Evolutionary conservation across 768 basidiomycete genomes (phyloP), one percentile per base, ranked within the genome.

Genomic region (Pisolithus marmoratus): DNA sequence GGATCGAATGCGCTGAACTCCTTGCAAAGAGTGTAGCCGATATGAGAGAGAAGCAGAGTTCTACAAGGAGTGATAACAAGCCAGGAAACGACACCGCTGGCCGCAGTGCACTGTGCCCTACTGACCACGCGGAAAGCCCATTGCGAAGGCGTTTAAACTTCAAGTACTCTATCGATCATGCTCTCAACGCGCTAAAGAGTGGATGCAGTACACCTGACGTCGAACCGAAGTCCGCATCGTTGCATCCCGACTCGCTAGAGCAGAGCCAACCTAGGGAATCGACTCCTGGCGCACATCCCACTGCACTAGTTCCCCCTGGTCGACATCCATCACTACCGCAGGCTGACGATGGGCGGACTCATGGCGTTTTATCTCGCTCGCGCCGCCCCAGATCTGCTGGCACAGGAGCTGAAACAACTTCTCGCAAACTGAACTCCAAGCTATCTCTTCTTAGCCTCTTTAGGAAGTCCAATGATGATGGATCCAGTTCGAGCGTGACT

Each of bases 151-250:
- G 82, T 31, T 55, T 91, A 37, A 82, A 84, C 50, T 77, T 90
- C 54, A 90, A 92, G 65, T 81, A 83, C 38, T 90, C 88, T 1
- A 80, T 90, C 53, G 90, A 92, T 63, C 85, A 83, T 40, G 81
- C 83, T 5, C 71, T 87, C 56, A 76, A 81, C 50, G 74, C 78
- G 64, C 58, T 73, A 55, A 70, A 70, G 54, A 63, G 65, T 19
- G 57, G 66, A 38, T 58, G 70, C 44, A 72, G 67, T 49, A 57
- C 63, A 46, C 55, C 64, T 8, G 67, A 67, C 45, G 58, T 63
- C 31, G 63, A 73, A 19, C 47, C 55, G 51, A 62, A 55, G 34
- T 62, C 60, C 8, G 54, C 57, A 27, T 31, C 45, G 24, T 8
- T 52, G 5, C 52, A 54, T 37, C 40, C 58, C 8, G 44, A 11